phyloP scores from a whole-genome alignment of 2,329 filamentous ascomycete species.

The Venturia asperata region DNA sequence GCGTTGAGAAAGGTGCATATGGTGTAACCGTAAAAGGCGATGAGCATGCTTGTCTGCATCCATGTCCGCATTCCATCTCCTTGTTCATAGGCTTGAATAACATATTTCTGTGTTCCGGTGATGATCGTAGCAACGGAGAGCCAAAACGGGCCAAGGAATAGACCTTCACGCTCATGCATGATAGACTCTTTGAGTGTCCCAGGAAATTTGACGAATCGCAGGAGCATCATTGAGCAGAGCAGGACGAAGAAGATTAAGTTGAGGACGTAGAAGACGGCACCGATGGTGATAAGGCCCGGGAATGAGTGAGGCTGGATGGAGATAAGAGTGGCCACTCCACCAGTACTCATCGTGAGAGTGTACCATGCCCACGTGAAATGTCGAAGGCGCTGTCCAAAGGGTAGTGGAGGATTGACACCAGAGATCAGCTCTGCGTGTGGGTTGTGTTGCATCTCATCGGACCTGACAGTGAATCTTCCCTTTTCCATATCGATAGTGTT shows the following conservation, averaged over 20 bases:
- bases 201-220: conserved; percentile 56
- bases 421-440: conserved; percentile 15
- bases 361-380: conserved; percentile 70
- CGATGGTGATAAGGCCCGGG: conserved; percentile 55
- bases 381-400: conserved; percentile 41
- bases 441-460: neutral
- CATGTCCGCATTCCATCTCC: conserved; percentile 29
- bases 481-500: neutral
- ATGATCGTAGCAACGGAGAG: conserved; percentile 62
- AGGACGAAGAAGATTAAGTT: conserved; percentile 58
- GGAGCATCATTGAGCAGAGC: conserved; percentile 47
- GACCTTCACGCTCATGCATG: conserved; percentile 58
- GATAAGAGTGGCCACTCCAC: conserved; percentile 60
- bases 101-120: conserved; percentile 59
- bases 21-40: conserved; percentile 65
- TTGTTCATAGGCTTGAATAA: conserved; percentile 47
- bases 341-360: conserved; percentile 64
- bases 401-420: conserved; percentile 17
- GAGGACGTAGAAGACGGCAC: conserved; percentile 58
- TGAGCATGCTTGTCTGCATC: conserved; percentile 52
- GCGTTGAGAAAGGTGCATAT: conserved; percentile 52
- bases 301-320: conserved; percentile 58
- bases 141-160: conserved; percentile 69
- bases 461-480: neutral
- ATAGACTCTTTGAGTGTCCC: conserved; percentile 50